phyloP scores from a whole-genome alignment of 2,329 filamentous ascomycete genomes.

The Sporothrix dimorphospora region DNA sequence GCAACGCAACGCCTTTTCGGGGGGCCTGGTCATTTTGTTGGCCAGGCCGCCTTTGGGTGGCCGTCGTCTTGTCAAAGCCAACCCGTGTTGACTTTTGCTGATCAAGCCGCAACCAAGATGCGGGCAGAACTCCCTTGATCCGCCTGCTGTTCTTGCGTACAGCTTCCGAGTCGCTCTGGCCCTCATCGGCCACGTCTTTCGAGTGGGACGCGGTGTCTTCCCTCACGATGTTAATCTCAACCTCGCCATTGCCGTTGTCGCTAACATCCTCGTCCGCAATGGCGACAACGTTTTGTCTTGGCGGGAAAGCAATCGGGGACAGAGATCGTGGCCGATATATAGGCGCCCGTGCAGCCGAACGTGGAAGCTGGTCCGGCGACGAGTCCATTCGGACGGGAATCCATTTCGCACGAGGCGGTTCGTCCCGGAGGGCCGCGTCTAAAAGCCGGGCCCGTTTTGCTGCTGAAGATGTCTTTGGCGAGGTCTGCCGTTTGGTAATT shows the following conservation, averaged over 20 bases:
- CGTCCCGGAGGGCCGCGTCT: neutral
- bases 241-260: constrained; percentile 20
- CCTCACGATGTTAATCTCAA: neutral
- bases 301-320: neutral
- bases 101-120: constrained; percentile 68
- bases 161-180: constrained; percentile 48
- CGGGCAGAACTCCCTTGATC: constrained; percentile 65
- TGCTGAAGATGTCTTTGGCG: constrained; percentile 33
- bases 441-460: constrained; percentile 36
- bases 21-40: constrained; percentile 46
- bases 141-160: constrained; percentile 47
- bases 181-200: constrained; percentile 32
- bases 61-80: neutral
- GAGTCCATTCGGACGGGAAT: constrained; percentile 29
- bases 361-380: constrained; percentile 26
- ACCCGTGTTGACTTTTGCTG: constrained; percentile 46
- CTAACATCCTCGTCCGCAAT: constrained; percentile 15
- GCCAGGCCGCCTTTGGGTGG: constrained; percentile 39
- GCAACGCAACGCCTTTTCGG: constrained; percentile 55
- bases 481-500: constrained; percentile 35
- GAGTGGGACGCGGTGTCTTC: neutral
- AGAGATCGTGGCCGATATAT: neutral
- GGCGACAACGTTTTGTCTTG: neutral
- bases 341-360: neutral
- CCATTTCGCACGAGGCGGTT: constrained; percentile 18